A percentile compares a stretch with the other conserved stretches of the same genome.
phyloP scores from a whole-genome alignment of 1,284 basidiomycete genomes.

The Laetiporus sulphureus region DNA sequence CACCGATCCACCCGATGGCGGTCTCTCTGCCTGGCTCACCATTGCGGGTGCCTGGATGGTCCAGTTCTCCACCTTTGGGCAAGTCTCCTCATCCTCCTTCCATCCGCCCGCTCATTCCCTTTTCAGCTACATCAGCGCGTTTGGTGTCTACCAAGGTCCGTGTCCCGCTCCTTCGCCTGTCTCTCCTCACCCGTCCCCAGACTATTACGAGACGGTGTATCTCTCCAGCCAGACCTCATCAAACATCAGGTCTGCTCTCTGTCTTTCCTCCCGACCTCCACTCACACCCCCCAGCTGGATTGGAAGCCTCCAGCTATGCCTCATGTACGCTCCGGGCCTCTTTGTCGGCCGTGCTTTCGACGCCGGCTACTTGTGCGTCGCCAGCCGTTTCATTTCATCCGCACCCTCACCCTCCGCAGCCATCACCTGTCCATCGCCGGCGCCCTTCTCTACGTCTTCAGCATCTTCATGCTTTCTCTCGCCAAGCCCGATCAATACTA shows the following conservation, averaged over 20 bases:
- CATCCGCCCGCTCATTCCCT: slow-evolving; percentile 25
- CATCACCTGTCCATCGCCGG: slow-evolving; percentile 23
- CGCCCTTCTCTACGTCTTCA: slow-evolving; percentile 24
- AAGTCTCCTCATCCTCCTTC: slow-evolving; percentile 13
- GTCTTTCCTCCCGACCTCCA: slow-evolving; percentile 12
- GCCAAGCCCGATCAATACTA: slow-evolving; percentile 24
- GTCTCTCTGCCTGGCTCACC: slow-evolving; percentile 12
- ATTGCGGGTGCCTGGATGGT: slow-evolving; percentile 14
- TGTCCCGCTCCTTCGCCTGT: not conserved
- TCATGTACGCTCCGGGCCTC: slow-evolving; percentile 27
- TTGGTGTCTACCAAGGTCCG: slow-evolving; percentile 39
- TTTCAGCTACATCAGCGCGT: slow-evolving; percentile 34
- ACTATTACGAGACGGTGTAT: slow-evolving; percentile 12
- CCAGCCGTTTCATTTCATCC: not conserved
- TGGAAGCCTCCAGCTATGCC: slow-evolving; percentile 32
- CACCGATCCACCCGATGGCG: slow-evolving; percentile 12
- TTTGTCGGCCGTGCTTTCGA: slow-evolving; percentile 29
- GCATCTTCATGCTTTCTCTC: slow-evolving; percentile 31
- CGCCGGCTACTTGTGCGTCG: slow-evolving; percentile 30
- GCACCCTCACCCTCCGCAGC: slow-evolving; percentile 6
- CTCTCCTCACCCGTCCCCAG: not conserved
- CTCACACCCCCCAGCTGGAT: slow-evolving; percentile 33
- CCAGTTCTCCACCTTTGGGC: slow-evolving; percentile 19
- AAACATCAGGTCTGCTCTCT: slow-evolving; percentile 25
- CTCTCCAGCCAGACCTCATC: slow-evolving; percentile 20